Evolutionary conservation across 2,329 filamentous ascomycete species (phyloP), one percentile per base, ranked within the genome.

Genomic region (Pseudogymnoascus sp.): DNA sequence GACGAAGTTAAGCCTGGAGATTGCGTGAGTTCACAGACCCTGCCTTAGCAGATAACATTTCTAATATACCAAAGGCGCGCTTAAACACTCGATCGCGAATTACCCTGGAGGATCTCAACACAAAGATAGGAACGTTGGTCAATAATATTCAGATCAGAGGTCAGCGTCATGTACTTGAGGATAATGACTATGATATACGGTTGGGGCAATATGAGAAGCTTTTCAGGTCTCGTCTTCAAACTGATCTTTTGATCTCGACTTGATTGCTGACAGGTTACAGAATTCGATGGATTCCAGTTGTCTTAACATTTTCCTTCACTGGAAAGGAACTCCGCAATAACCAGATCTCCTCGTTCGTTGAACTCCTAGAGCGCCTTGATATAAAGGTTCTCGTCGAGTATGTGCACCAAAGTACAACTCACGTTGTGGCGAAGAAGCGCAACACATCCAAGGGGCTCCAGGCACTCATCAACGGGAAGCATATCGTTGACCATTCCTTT

Each of bases 401-500:
- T 73, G 77, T 89, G 23, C 77, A 81, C 26, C 81, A 78, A 14
- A 77, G 82, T 29, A 97, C 93, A 0, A 96, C 93, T 0, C 92
- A 97, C 74, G 89, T 96, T 10, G 86, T 97, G 35, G 87, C 91
- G 6, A 90, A 86, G 73, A 97, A 96, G 75, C 83, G 94, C 58
- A 99, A 97, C 73, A 93, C 91, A 0, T 83, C 92, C 0, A 92
- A 91, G 67, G 91, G 90, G 0, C 79, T 99, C 2, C 91, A 95
- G 71, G 93, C 91, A 1, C 79, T 99, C 8, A 87, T 97, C 38
- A 89, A 92, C 69, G 91, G 84, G 12, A 88, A 83, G 73, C 84
- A 86, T 68, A 87, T 97, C 43, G 91, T 97, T 3, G 80, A 83
- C 62, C 80, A 83, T 37, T 78, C 82, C 0, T 97, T 89, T 68